These are phyloP conservation scores for Ceratobasidium papillatum DNA, from an alignment of 1,284 basidiomycete genomes.

Conservation along the genomic window DNA sequence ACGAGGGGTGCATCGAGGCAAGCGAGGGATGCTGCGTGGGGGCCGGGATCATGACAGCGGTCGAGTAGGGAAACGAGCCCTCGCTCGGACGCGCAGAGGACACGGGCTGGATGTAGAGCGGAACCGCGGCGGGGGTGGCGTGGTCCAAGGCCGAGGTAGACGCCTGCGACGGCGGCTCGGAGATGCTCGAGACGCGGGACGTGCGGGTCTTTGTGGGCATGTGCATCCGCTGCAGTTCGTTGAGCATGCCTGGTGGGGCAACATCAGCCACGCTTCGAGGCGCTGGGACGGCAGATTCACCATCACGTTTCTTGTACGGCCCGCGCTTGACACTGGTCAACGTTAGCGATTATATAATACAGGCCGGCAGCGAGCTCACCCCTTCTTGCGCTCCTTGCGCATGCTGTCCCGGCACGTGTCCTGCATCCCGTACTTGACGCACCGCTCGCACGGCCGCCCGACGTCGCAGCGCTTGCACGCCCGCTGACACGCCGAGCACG, in stretches of 20 bases:
- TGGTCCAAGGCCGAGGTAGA: conserved; percentile 17
- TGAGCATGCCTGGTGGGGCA: conserved; percentile 36
- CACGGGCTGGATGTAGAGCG: conserved; percentile 17
- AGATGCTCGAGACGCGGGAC: conserved; percentile 22
- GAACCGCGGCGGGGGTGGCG: not conserved
- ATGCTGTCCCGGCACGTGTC: conserved; percentile 83
- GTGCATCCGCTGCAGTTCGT: conserved; percentile 27
- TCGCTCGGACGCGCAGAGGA: conserved; percentile 21
- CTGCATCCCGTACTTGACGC: conserved; percentile 82
- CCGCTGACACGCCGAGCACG: conserved; percentile 88
- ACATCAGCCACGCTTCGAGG: conserved; percentile 21
- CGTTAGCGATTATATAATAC: not conserved
- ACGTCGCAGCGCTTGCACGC: conserved; percentile 93
- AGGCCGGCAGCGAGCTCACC: conserved; percentile 49
- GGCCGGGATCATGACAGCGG: conserved; percentile 14
- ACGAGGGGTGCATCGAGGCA: conserved; percentile 30
- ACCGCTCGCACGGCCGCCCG: conserved; percentile 83
- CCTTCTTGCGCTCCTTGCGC: conserved; percentile 85
- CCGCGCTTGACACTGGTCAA: conserved; percentile 70
- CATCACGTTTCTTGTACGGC: conserved; percentile 90
- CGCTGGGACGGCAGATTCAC: conserved; percentile 21
- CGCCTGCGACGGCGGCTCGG: not conserved
- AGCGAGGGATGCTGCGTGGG: conserved; percentile 22
- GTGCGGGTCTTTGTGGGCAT: conserved; percentile 21
- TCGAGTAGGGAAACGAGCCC: conserved; percentile 23